Conservation (phyloP, 805 yeast genomes). For the Pichia ethanolica region DNA sequence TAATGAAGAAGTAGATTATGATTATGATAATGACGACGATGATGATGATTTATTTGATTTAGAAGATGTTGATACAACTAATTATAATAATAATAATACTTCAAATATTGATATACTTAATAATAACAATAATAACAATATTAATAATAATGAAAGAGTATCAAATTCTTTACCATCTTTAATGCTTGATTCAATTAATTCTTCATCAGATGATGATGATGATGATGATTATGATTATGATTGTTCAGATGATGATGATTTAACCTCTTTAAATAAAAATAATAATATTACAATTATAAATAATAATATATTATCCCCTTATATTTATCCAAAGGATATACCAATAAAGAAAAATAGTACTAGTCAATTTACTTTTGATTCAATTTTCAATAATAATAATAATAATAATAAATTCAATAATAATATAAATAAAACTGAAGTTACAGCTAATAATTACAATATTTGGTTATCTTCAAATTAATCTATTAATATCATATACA, state of each 20-base stretch:
- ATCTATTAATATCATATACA: neutral
- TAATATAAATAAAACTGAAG: neutral
- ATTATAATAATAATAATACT: conserved; percentile 7
- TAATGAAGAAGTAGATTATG: too few relatives aligned
- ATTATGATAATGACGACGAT: neutral
- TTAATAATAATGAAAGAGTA: neutral
- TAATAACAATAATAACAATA: too few relatives aligned
- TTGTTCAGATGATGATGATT: neutral
- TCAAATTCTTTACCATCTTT: conserved; percentile 18
- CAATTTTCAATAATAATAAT: neutral
- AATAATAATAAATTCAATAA: neutral
- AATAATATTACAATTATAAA: neutral
- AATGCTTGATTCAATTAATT: neutral
- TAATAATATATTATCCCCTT: neutral
- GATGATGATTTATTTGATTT: conserved; percentile 17
- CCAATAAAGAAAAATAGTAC: neutral
- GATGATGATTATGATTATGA: neutral
- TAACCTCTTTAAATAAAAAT: too few relatives aligned
- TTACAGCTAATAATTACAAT: conserved; percentile 6
- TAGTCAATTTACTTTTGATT: conserved; percentile 1
- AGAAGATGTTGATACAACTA: conserved; percentile 18
- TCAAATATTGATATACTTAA: neutral
- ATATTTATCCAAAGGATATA: neutral
- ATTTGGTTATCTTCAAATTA: conserved; percentile 7
- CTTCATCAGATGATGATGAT: neutral